phyloP scores from a whole-genome alignment of 2,329 filamentous ascomycete species.

The Septoria linicola region DNA sequence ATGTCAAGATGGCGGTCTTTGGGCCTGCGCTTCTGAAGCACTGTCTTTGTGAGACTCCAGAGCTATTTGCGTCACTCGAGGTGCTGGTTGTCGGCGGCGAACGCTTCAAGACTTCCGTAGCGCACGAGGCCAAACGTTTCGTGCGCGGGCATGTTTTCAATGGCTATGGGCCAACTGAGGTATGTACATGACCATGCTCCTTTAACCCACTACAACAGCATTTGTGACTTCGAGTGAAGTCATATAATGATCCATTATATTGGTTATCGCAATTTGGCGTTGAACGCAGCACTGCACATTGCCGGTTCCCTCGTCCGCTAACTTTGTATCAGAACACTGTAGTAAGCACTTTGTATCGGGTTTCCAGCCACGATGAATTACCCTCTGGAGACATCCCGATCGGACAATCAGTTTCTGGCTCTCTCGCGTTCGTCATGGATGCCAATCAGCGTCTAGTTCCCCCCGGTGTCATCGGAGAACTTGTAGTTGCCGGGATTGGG shows the following conservation, averaged over 20 bases:
- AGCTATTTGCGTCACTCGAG: conserved; percentile 5
- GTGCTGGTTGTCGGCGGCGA: conserved; percentile 10
- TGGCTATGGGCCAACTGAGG: conserved; percentile 18
- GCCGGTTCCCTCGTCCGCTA: no score
- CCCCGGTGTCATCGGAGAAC: conserved; percentile 10
- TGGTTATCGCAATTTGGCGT: no score
- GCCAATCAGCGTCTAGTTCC: background rate
- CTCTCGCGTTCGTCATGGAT: conserved; percentile 8
- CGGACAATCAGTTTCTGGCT: conserved; percentile 2
- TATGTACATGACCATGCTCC: no score
- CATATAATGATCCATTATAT: no score
- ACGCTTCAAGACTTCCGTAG: background rate
- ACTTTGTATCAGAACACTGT: no score
- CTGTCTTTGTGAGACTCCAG: conserved; percentile 3
- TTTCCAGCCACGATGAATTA: background rate
- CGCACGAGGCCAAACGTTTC: conserved; percentile 2
- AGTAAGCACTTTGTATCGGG: conserved; percentile 12
- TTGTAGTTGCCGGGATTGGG: conserved; percentile 13
- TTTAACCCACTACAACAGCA: no score
- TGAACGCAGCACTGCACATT: no score
- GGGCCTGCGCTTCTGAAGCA: conserved; percentile 8
- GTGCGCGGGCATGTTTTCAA: conserved; percentile 10
- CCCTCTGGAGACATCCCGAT: conserved; percentile 8
- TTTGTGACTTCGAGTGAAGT: no score
- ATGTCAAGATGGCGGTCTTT: conserved; percentile 10